Conservation (phyloP, 2,329 filamentous ascomycete species). For the Ophiosphaerella korrae region DNA sequence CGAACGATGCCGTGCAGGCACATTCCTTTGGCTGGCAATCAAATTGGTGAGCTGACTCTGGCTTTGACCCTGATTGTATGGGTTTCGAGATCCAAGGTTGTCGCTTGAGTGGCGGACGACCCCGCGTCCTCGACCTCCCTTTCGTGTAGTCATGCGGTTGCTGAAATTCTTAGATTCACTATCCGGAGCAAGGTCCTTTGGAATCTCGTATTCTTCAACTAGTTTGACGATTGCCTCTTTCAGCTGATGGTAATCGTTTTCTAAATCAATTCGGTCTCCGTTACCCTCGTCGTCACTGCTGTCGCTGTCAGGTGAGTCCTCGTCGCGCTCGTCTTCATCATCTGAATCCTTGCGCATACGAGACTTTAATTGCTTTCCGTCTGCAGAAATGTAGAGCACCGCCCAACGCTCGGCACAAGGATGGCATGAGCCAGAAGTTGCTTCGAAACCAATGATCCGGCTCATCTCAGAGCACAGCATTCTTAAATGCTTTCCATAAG, state of each 20-base stretch:
- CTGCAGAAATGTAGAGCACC: conserved; percentile 76
- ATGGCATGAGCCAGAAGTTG: conserved; percentile 70
- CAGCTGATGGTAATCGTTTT: conserved; percentile 80
- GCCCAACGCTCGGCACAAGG: conserved; percentile 85
- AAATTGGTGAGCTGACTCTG: conserved; percentile 47
- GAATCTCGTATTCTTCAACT: conserved; percentile 81
- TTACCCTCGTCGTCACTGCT: conserved; percentile 53
- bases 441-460: conserved; percentile 67
- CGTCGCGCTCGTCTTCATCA: conserved; percentile 66
- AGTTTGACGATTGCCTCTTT: conserved; percentile 81
- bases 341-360: conserved; percentile 75
- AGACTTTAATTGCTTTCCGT: conserved; percentile 71
- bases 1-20: conserved; percentile 42
- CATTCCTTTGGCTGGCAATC: conserved; percentile 45
- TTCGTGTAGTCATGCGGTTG: conserved; percentile 65
- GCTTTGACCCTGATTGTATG: conserved; percentile 42
- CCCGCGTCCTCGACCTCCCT: conserved; percentile 36
- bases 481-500: conserved; percentile 60
- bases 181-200: conserved; percentile 66
- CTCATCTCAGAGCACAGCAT: conserved; percentile 73
- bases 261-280: conserved; percentile 61
- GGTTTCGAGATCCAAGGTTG: conserved; percentile 58
- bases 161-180: conserved; percentile 69
- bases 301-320: conserved; percentile 59
- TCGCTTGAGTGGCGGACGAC: conserved; percentile 35